A percentile compares a stretch with the other conserved stretches of the same genome.
These are phyloP conservation scores for Alternaria ventricosa DNA, from an alignment of 2,329 filamentous ascomycete species.

Conservation along the genomic window DNA sequence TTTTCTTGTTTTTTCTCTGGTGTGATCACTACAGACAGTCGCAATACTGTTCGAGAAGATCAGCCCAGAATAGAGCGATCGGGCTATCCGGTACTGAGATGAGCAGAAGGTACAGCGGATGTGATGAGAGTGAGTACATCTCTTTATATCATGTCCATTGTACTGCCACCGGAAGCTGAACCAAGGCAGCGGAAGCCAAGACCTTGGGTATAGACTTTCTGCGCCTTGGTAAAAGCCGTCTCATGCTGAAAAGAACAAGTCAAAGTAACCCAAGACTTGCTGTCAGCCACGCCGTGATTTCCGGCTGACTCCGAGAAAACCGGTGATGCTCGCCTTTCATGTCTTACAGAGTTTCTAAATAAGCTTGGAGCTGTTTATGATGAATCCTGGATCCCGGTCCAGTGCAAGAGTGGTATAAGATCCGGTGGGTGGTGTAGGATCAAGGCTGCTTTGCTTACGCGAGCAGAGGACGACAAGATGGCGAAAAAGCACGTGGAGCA, in stretches of 20 bases:
- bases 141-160: conserved; percentile 3
- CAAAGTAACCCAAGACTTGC: neutral
- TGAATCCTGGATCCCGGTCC: neutral
- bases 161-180: neutral
- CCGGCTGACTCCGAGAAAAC: neutral
- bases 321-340: neutral
- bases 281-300: neutral
- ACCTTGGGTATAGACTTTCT: neutral
- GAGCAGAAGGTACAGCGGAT: neutral
- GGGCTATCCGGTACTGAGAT: too few relatives aligned
- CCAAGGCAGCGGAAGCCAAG: conserved; percentile 2
- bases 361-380: neutral
- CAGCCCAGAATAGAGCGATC: neutral
- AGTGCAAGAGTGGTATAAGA: neutral
- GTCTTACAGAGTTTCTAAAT: neutral
- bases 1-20: neutral
- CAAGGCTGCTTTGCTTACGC: neutral
- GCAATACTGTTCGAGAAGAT: neutral
- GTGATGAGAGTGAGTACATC: neutral
- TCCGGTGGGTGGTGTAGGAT: neutral
- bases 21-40: neutral
- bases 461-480: neutral
- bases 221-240: neutral
- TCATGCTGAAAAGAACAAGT: neutral
- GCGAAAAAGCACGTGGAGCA: neutral